Evolutionary conservation across 192 early-diverging fungal genomes (phyloP).

Genomic region (Coemansia asiatica): DNA sequence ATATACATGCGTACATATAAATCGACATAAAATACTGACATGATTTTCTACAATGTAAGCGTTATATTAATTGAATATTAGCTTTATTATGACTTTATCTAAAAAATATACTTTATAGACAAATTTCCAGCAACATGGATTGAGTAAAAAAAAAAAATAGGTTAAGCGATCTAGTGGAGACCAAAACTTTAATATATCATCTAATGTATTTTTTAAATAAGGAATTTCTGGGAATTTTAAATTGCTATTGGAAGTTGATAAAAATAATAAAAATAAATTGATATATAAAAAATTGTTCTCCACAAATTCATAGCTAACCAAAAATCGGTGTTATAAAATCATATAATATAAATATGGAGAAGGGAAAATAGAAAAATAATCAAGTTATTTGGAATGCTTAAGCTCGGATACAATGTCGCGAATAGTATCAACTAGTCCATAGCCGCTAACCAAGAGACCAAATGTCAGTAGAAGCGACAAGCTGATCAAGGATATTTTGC

Average conservation of each 20-base stretch:
- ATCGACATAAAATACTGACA: too few relatives aligned
- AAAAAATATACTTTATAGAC: too few relatives aligned
- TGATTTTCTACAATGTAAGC: too few relatives aligned
- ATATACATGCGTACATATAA: neutral
- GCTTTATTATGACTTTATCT: too few relatives aligned
- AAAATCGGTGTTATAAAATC: too few relatives aligned
- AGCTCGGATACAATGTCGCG: constrained; percentile 54
- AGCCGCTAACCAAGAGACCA: constrained; percentile 58
- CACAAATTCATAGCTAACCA: too few relatives aligned
- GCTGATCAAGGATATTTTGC: constrained; percentile 18
- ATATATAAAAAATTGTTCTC: neutral
- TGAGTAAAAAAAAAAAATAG: neutral
- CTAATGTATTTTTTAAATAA: neutral
- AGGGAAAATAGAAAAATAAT: neutral
- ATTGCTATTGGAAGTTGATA: neutral
- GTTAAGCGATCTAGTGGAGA: neutral
- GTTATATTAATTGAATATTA: too few relatives aligned
- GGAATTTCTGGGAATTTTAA: neutral
- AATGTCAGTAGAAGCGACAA: constrained; percentile 50
- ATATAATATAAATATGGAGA: neutral
- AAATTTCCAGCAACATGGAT: neutral
- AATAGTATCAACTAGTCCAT: constrained; percentile 67
- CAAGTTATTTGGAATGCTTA: constrained; percentile 13
- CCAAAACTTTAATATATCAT: neutral
- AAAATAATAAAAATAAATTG: neutral